phyloP scores from a whole-genome alignment of 2,329 filamentous ascomycete genomes.

The Monosporascus sp. region DNA sequence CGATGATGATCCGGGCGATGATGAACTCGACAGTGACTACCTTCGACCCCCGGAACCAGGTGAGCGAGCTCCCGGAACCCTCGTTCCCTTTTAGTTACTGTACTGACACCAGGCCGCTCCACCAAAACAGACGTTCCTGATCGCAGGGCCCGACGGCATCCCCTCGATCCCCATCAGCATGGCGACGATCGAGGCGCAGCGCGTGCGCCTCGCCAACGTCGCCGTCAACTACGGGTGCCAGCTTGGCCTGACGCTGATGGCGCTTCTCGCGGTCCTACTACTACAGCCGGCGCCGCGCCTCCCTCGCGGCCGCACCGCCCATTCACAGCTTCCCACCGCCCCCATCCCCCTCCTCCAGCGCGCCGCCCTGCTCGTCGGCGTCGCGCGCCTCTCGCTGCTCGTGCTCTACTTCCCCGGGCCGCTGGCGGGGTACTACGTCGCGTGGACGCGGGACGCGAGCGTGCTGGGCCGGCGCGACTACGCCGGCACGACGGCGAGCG shows the following conservation, averaged over 20 bases:
- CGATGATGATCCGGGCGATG: neutral
- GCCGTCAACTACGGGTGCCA: conserved; percentile 64
- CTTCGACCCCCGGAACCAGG: conserved; percentile 17
- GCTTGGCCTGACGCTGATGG: conserved; percentile 60
- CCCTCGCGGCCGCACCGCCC: conserved; percentile 56
- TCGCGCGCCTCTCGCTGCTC: conserved; percentile 53
- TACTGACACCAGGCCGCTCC: no score
- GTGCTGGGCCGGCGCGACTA: conserved; percentile 36
- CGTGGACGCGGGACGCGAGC: conserved; percentile 49
- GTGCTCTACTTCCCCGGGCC: conserved; percentile 55
- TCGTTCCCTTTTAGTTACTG: no score
- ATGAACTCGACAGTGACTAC: neutral
- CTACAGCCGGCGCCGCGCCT: conserved; percentile 63
- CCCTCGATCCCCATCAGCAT: conserved; percentile 14
- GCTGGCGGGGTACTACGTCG: conserved; percentile 56
- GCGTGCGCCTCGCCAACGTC: conserved; percentile 24
- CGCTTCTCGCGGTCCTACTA: conserved; percentile 60
- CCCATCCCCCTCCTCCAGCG: conserved; percentile 61
- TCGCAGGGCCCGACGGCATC: conserved; percentile 12
- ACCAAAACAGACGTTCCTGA: conserved; percentile 14
- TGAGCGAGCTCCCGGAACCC: no score
- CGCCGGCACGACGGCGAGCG: conserved; percentile 31
- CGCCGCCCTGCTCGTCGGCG: conserved; percentile 53
- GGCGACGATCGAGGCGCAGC: conserved; percentile 16
- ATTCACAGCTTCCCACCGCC: conserved; percentile 31